Base-by-base conservation (phyloP, 495 filamentous ascomycete genomes). In the Hypoxylon subgilvum region DNA sequence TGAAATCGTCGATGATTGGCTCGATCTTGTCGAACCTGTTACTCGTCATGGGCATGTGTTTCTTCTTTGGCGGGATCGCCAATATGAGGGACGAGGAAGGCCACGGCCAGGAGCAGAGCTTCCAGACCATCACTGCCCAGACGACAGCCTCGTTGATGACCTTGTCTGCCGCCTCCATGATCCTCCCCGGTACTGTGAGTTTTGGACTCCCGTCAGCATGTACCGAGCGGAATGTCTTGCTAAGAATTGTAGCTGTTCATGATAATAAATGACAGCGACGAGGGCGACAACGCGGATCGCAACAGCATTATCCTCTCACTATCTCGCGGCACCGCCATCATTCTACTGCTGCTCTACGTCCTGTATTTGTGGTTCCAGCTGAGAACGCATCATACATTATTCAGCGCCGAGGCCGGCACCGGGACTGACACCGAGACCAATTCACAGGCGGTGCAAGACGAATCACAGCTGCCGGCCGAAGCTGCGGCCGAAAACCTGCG, bases 81-180 rank as follows among this genome's bases (percentile, higher is more conserved):
- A 81, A 83, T 61, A 74, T 76, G 60, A 72, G 72, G 36, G 75
- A 74, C 36, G 53, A 62, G 18, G 60, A 71, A 21, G 79, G 76
- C 47, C 14, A 52, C 14, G 79, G 74, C 35, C 72, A 63, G 46
- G 86, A 96, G 66, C 90, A 94, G 61, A 73, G 43, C 4, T 98
- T 98, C 78, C 92, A 96, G 65, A 74, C 72, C 8, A 95, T 90
- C 23, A 92, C 94, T 17, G 94, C 94, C 6, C 92, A 91, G 34
- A 96, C 94, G 28, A 97, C 96, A 76, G 95, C 92, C 27, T 97
- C 94, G 16, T 78, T 98, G 16, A 95, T 98, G 93, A 86, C 91
- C 2, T 86, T 98, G 41, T 86, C 94, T 16, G 88, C 88, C 4
- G 91, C 93, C 1, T 94, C 91, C 7, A 80, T 98, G 60, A 96